Base-by-base conservation (phyloP, 345 rosid species). In the Camelina neglecta region DNA sequence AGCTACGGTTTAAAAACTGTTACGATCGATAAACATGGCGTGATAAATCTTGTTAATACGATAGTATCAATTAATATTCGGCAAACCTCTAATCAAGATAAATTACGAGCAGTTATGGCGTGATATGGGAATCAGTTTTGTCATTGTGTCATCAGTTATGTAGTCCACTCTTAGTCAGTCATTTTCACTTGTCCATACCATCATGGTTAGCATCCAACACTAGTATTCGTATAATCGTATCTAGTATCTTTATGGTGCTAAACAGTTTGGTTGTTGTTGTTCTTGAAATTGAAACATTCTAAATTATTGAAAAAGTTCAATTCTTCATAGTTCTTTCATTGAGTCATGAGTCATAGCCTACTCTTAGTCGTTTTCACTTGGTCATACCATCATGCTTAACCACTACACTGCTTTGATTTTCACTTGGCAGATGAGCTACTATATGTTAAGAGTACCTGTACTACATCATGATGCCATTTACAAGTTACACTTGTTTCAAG, bases 251-350 rank as follows among this genome's bases (percentile, higher is more conserved):
- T 4, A 7, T 54, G 3, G 51, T 9, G 8, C 23, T 13, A 23
- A 47, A 39, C 18, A 69, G 8, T 41, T 31, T 70, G 55, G 7
- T 45, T 5, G 69, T 18, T 72, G 62, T 54, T 72, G 62, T 54
- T 49, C 53, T 56, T 47, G 41, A 65, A 33, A 65, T 45, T 45
- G 16, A 33, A 44, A 35, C 35, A 53, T n/a, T 35, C 26, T 10
- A 4, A 60, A 39, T 45, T 61, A 44, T 53, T 45, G 8, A 4
- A 12, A 50, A 45, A 26, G 2, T 39, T 63, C 49, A 13, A 13
- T 44, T 44, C 16, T 4, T 44, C 16, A 13, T 51, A 9, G 23
- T 35, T 61, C 8, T 51, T 2, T 72, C 61, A 24, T 12, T 16
- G 31, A 33, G 39, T 21, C 77, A 23, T 36, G 58, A 13, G 44